Evolutionary conservation across 2,329 filamentous ascomycete species (phyloP), one percentile per base, ranked within the genome.

Genomic region (Lachnum nothofagi): DNA sequence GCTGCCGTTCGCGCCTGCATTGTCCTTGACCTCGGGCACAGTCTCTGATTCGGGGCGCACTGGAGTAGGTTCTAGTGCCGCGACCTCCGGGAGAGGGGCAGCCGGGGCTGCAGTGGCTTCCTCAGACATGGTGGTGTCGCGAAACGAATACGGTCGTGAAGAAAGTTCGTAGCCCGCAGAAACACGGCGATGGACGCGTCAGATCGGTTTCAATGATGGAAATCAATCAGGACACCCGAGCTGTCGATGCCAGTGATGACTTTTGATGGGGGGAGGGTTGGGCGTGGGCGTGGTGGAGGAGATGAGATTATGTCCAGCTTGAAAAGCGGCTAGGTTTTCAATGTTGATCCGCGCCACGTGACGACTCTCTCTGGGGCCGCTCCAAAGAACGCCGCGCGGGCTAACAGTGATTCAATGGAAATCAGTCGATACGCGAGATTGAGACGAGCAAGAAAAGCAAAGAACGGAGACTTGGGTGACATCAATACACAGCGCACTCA

Each of bases 161-260:
- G 22, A 24, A 35, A 19, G 27, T 7, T 34, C 12, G 22, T n/a
- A 27, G 12, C 22, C 16, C 20, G n/a, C 48, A 50, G 38, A 43
- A 42, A 43, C 42, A 33, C 44, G 22, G 22, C 29, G 45, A 33
- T 45, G 35, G 46, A 62, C 60, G 59, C 56, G 59, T 60, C 45
- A 34, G 25, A 31, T 46, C 40, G 16, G 31, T 8, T 46, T 55
- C 39, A 43, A 47, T 47, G 47, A 47, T 48, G 40, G 43, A 42
- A 48, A 52, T 51, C 48, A 44, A 46, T 48, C 37, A 38, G 39
- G 39, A 42, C 23, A 22, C 38, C 25, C 12, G 25, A 27, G 12
- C 25, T 41, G 25, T 27, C n/a, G 39, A 44, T 51, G 43, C 37
- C 41, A 23, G 40, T 44, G 42, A 42, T 41, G 55, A 54, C 46